Evolutionary conservation across 2,329 filamentous ascomycete genomes (phyloP).

Genomic region (Podosphaera xanthii): DNA sequence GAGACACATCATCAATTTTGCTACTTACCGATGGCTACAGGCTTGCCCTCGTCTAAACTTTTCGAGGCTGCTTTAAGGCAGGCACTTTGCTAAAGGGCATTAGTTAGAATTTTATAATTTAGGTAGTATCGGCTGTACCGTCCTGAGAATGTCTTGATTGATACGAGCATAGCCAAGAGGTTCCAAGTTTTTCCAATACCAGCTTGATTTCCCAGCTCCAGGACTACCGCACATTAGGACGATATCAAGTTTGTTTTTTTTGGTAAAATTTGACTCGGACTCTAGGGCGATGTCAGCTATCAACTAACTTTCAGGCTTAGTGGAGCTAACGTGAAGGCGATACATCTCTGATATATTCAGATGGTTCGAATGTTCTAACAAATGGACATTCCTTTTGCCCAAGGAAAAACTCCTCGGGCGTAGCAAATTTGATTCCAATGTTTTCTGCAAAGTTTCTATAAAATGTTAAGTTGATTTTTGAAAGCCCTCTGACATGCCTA

Average conservation of each 20-base stretch:
- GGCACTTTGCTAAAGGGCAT: conserved; percentile 25
- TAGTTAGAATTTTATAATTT: conserved; percentile 6
- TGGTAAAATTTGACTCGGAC: conserved; percentile 20
- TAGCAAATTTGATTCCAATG: conserved; percentile 54
- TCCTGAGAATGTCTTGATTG: conserved; percentile 78
- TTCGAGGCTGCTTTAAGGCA: conserved; percentile 51
- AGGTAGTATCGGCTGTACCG: conserved; percentile 20
- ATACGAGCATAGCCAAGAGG: conserved; percentile 62
- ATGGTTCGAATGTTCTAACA: conserved; percentile 47
- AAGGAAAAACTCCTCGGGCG: conserved; percentile 83
- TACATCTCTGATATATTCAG: conserved; percentile 24
- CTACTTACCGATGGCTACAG: conserved; percentile 54
- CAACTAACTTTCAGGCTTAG: background rate
- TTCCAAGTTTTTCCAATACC: conserved; percentile 58
- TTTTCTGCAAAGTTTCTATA: conserved; percentile 65
- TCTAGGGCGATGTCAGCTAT: background rate
- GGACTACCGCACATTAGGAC: conserved; percentile 77
- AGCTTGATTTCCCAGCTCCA: conserved; percentile 77
- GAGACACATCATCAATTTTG: background rate
- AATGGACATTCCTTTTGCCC: conserved; percentile 42
- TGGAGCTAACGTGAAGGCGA: conserved; percentile 8
- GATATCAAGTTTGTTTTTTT: conserved; percentile 45
- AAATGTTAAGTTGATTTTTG: background rate
- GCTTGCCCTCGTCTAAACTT: conserved; percentile 36
- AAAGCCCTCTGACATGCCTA: conserved; percentile 1